These are phyloP conservation scores for Pseudopithomyces chartarum DNA, from an alignment of 2,329 filamentous ascomycete genomes.

Conservation along the genomic window DNA sequence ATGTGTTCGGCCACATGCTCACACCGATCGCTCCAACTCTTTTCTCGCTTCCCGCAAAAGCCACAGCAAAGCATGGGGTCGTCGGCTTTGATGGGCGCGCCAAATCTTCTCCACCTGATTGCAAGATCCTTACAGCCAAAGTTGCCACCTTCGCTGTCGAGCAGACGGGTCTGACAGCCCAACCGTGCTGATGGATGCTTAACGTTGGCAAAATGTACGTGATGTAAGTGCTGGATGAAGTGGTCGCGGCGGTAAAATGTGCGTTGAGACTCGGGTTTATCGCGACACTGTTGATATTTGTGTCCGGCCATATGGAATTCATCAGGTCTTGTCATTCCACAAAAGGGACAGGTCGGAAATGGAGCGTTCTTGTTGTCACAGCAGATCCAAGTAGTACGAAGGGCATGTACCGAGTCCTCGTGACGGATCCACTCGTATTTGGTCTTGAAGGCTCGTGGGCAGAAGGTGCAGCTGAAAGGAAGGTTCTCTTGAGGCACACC, in stretches of 20 bases:
- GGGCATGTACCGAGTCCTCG: slow-evolving; percentile 43
- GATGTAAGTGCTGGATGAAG: slow-evolving; percentile 42
- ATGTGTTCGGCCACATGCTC: slow-evolving; percentile 42
- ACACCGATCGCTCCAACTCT: slow-evolving; percentile 38
- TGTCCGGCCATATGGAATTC: slow-evolving; percentile 41
- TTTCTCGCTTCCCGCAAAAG: slow-evolving; percentile 39
- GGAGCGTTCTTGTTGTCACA: slow-evolving; percentile 32
- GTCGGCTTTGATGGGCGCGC: slow-evolving; percentile 39
- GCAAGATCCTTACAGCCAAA: slow-evolving; percentile 44
- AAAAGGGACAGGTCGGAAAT: slow-evolving; percentile 39
- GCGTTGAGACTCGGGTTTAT: slow-evolving; percentile 41
- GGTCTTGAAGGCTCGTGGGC: slow-evolving; percentile 41
- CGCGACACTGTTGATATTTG: slow-evolving; percentile 41
- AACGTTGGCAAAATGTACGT: slow-evolving; percentile 40
- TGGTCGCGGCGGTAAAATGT: slow-evolving; percentile 45
- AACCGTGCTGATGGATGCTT: slow-evolving; percentile 40
- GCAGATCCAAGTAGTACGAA: slow-evolving; percentile 46
- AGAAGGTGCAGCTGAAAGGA: slow-evolving; percentile 45
- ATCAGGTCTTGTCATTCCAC: slow-evolving; percentile 36
- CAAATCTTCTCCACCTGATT: slow-evolving; percentile 41
- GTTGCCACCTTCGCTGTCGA: slow-evolving; percentile 33
- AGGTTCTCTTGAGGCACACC: slow-evolving; percentile 37
- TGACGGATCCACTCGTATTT: slow-evolving; percentile 47
- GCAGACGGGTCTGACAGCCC: slow-evolving; percentile 38
- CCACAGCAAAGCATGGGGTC: slow-evolving; percentile 45